Evolutionary conservation across 306 rosid genomes (phyloP).

Genomic region (Prunus mira): DNA sequence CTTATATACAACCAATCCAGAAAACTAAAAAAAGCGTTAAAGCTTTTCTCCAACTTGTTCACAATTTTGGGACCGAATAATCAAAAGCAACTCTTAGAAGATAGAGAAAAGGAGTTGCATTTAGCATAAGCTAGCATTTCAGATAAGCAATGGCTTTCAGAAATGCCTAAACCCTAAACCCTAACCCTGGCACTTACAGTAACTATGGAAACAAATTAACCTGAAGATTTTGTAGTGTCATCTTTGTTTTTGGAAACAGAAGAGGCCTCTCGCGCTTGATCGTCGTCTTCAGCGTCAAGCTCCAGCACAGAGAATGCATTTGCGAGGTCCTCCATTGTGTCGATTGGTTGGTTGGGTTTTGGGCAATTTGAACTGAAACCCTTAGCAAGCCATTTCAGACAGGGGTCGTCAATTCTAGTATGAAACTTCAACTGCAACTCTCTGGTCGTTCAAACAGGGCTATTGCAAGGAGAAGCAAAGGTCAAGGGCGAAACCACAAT

Average conservation of each 20-base stretch:
- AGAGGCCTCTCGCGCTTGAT: constrained; percentile 10
- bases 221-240: constrained; percentile 14
- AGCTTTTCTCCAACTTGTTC: not conserved
- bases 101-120: not conserved
- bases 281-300: constrained; percentile 63
- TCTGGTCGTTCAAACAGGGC: too few species aligned
- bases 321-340: constrained; percentile 41
- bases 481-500: too few species aligned
- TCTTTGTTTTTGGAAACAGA: constrained; percentile 23
- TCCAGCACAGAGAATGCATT: constrained; percentile 66
- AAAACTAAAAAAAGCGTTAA: not conserved
- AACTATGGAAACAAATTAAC: not conserved
- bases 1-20: not conserved
- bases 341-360: not conserved
- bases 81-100: not conserved
- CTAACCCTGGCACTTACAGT: not conserved
- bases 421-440: too few species aligned
- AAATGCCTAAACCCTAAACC: not conserved
- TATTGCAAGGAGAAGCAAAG: too few species aligned
- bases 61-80: not conserved
- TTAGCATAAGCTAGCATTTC: not conserved
- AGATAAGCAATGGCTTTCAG: not conserved
- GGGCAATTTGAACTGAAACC: not conserved
- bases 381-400: too few species aligned
- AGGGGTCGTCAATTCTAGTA: too few species aligned